A percentile compares a stretch with the other conserved stretches of the same genome.
phyloP scores from a whole-genome alignment of 495 filamentous ascomycete species.

The Amniculicola lignicola region DNA sequence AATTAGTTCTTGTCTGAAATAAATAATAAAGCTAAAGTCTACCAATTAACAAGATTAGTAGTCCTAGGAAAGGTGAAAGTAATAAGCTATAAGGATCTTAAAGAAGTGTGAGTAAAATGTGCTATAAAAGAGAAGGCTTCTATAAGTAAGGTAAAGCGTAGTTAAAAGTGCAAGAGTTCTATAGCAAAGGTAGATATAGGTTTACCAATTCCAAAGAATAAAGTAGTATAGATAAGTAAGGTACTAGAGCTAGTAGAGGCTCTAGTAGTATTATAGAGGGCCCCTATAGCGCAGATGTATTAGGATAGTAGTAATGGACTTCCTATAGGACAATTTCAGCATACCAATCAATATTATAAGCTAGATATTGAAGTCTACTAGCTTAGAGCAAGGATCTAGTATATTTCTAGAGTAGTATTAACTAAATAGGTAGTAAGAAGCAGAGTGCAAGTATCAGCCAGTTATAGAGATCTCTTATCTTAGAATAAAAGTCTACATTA shows the following conservation, averaged over 20 bases:
- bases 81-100: conserved; percentile 13
- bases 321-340: too few species aligned
- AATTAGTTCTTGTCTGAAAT: conserved; percentile 1
- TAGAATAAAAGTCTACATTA: too few species aligned
- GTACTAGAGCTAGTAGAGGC: conserved; percentile 1
- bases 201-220: not conserved
- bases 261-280: conserved; percentile 1
- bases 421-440: too few species aligned
- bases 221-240: conserved; percentile 9
- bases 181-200: conserved; percentile 1
- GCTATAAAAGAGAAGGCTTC: conserved; percentile 7
- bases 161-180: conserved; percentile 8
- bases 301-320: not conserved
- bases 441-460: too few species aligned
- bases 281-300: conserved; percentile 6
- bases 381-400: too few species aligned
- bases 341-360: too few species aligned
- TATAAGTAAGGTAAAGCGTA: conserved; percentile 10
- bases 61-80: conserved; percentile 7
- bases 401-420: too few species aligned
- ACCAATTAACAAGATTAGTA: conserved; percentile 11
- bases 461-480: too few species aligned
- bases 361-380: too few species aligned
- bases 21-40: conserved; percentile 8
- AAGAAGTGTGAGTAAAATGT: conserved; percentile 3